Evolutionary conservation across 1,139 yeast genomes (phyloP), one percentile per base, ranked within the genome.

Genomic region (Protomyces gravidus): DNA sequence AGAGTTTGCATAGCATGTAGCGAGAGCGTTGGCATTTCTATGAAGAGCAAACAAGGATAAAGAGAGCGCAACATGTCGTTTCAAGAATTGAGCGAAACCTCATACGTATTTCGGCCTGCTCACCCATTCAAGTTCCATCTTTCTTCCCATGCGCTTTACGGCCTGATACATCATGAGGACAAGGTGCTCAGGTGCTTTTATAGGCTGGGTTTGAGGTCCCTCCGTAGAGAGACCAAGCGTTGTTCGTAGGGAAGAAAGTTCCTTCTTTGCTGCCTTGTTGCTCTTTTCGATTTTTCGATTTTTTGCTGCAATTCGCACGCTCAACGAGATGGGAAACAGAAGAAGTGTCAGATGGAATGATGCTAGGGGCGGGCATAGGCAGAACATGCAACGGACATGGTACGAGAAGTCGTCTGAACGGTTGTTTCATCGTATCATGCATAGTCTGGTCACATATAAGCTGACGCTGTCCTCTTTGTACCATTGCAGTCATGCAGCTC

Each of bases 131-230:
- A 36, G 42, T 36, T 36, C 42, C 42, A 15, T 36, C 21, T 36
- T 6, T 36, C 42, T 36, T 36, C 42, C 42, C 42, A 15, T 15
- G 19, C 17, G 21, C 42, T 36, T 36, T 36, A 36, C 42, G 42
- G 42, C 42, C 42, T 36, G 42, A 15, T 15, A 36, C 42, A 36
- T 36, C 42, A 36, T 17, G 7, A 15, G 19, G 17, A 36, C 11
- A 15, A n/a, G 42, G 42, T 36, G 42, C 42, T 5, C 42, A 36
- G 42, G 42, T 36, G 42, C 42, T 36, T 36, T 36, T 36, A 36
- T 36, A 36, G 42, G 11, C 19, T 36, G 42, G 42, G 42, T 36
- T n/a, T 19, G 17, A 17, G 21, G 42, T 36, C 42, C 21, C 42
- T 23, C 42, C 42, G 2, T 23, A 15, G 42, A 17, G 42, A 17